phyloP scores from a whole-genome alignment of 2,329 filamentous ascomycete species.

The Fusarium sp. region DNA sequence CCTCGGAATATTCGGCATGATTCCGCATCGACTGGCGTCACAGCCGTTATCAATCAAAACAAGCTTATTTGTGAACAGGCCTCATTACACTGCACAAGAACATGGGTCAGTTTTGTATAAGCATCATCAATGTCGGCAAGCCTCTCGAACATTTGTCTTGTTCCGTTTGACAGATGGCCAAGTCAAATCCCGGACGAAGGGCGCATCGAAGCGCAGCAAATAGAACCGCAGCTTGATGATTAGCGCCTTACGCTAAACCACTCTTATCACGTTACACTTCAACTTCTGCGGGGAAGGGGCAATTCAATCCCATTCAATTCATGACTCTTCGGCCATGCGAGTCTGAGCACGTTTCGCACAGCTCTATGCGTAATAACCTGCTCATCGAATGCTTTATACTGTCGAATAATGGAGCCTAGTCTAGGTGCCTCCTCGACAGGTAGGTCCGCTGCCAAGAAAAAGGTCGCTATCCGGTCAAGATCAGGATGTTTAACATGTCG shows the following conservation, averaged over 20 bases:
- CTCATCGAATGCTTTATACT: neutral
- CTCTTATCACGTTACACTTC: neutral
- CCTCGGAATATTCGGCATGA: too few species aligned
- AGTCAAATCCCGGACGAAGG: neutral
- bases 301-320: neutral
- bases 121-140: neutral
- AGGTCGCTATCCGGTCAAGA: constrained; percentile 23
- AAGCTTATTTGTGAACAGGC: neutral
- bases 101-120: neutral
- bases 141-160: neutral
- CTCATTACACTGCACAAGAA: accelerated
- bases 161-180: neutral
- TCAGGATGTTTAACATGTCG: constrained; percentile 36
- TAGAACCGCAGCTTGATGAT: neutral
- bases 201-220: neutral
- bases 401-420: constrained; percentile 4
- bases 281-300: constrained; percentile 35
- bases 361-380: too few species aligned
- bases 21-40: too few species aligned
- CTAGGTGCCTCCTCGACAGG: neutral
- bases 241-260: constrained; percentile 22
- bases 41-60: neutral
- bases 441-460: constrained; percentile 10
- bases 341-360: constrained; percentile 20
- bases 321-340: too few species aligned